Conservation (phyloP, 148 eudicot species). For the Tetragonia tetragonoides region DNA sequence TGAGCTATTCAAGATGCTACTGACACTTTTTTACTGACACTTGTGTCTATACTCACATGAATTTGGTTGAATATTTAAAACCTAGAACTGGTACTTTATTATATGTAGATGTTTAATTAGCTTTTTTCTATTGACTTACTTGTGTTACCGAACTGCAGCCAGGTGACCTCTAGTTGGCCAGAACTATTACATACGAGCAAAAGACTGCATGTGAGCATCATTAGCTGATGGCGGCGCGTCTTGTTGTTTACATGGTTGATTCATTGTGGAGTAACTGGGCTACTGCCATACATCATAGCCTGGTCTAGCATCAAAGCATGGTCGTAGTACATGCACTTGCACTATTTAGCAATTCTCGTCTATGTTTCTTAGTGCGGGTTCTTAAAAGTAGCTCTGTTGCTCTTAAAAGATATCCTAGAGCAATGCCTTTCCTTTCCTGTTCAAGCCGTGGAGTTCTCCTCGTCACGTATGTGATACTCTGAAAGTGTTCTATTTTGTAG, state of each 20-base stretch:
- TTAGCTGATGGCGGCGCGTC: conserved; percentile 16
- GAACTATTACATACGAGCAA: neutral
- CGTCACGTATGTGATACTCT: too few species aligned
- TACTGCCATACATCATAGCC: neutral
- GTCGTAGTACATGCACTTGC: neutral
- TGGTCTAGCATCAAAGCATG: neutral
- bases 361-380: conserved; percentile 22
- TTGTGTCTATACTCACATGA: too few species aligned
- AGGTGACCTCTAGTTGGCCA: conserved; percentile 7
- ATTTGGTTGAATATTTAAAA: neutral
- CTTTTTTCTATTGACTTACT: neutral
- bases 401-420: neutral
- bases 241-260: conserved; percentile 13
- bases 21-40: neutral
- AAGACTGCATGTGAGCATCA: conserved; percentile 27
- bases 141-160: neutral
- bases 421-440: too few species aligned
- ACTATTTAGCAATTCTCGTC: neutral
- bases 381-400: conserved; percentile 18
- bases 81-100: neutral
- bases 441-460: too few species aligned
- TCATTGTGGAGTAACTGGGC: conserved; percentile 1
- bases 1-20: neutral
- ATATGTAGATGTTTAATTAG: too few species aligned
- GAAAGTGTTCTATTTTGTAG: too few species aligned